Conservation (phyloP, 495 filamentous ascomycete species). For the Neurospora cerealis region DNA sequence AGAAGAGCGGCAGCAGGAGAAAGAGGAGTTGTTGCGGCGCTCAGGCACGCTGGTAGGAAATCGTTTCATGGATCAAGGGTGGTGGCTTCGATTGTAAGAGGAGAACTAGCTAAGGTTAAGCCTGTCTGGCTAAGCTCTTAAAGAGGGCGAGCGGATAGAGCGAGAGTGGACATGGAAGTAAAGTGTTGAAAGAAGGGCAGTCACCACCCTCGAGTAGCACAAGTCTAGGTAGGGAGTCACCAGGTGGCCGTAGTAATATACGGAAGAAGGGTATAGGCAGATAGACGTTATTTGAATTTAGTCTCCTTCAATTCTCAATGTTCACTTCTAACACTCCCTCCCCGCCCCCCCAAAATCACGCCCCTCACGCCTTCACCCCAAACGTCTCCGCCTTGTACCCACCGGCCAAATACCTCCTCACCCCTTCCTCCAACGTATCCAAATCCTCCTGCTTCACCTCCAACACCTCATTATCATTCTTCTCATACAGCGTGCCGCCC, state of each 20-base stretch:
- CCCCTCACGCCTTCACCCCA: neutral
- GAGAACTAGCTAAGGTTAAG: neutral
- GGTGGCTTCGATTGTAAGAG: too few species aligned
- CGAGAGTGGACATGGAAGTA: neutral
- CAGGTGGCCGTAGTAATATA: too few species aligned
- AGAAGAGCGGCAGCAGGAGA: neutral
- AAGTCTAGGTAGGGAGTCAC: neutral
- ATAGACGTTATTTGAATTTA: neutral
- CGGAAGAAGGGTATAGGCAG: too few species aligned
- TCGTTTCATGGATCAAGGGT: too few species aligned
- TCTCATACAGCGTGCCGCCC: conserved; percentile 58
- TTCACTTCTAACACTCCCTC: neutral
- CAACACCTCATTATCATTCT: conserved; percentile 54
- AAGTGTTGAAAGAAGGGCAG: neutral
- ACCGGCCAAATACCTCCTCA: conserved; percentile 30
- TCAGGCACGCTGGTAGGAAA: too few species aligned
- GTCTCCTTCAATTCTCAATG: neutral
- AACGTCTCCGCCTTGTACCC: conserved; percentile 22
- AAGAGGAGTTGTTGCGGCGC: neutral
- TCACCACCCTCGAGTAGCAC: neutral
- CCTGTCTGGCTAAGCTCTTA: too few species aligned
- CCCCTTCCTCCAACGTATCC: conserved; percentile 38
- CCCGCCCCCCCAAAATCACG: neutral
- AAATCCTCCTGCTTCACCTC: conserved; percentile 34
- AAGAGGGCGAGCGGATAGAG: neutral